These are phyloP conservation scores for Apiospora kogelbergensis DNA, from an alignment of 2,329 filamentous ascomycete genomes.

Conservation along the genomic window DNA sequence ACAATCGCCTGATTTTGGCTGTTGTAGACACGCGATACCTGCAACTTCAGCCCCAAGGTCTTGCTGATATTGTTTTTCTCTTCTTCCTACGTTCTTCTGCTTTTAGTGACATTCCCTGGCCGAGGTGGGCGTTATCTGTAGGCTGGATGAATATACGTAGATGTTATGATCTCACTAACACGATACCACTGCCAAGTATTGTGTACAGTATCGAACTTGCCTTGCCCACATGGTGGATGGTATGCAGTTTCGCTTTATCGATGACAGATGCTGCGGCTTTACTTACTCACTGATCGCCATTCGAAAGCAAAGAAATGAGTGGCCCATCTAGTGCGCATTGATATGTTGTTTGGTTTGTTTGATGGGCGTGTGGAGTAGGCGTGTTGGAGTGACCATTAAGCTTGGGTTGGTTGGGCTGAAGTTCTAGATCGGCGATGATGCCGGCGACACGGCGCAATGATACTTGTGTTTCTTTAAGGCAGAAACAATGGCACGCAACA, in stretches of 20 bases:
- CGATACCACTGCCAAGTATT: neutral
- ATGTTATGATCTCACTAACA: neutral
- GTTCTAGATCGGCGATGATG: slow-evolving; percentile 2
- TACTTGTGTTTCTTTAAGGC: neutral
- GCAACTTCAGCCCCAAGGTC: neutral
- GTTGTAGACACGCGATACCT: slow-evolving; percentile 4
- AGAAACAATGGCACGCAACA: too few relatives aligned
- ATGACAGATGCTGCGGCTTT: too few relatives aligned
- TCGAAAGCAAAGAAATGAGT: too few relatives aligned
- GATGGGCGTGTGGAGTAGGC: neutral
- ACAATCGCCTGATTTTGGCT: slow-evolving; percentile 8
- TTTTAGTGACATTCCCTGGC: neutral
- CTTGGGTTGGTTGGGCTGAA: neutral
- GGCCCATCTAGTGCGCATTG: too few relatives aligned
- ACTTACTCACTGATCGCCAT: too few relatives aligned
- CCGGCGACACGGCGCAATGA: neutral
- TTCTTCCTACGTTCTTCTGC: neutral
- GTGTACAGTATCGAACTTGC: too few relatives aligned
- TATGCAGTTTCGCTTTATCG: too few relatives aligned
- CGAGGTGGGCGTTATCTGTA: neutral
- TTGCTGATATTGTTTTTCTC: neutral
- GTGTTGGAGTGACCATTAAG: neutral
- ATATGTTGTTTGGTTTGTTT: neutral
- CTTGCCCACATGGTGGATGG: too few relatives aligned
- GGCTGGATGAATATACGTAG: neutral